A percentile compares a stretch with the other conserved stretches of the same genome.
Conservation (phyloP, 805 yeast genomes). For the Ogataea henricii region DNA sequence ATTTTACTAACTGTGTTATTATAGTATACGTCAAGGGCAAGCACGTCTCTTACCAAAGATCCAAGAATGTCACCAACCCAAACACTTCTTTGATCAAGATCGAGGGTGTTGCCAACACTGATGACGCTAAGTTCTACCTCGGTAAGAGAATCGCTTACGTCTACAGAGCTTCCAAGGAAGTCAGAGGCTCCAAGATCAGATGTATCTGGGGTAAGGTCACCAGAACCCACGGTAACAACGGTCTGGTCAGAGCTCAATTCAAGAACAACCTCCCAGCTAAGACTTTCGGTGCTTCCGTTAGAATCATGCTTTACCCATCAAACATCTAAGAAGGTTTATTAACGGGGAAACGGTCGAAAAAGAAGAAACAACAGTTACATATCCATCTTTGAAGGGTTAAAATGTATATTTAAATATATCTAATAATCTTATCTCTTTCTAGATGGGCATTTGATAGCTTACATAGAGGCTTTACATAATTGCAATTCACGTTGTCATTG, state of each 20-base stretch:
- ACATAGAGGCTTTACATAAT: background rate
- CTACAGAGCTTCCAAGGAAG: slow-evolving; percentile 97
- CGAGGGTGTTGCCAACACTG: slow-evolving; percentile 90
- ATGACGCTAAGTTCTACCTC: slow-evolving; percentile 98
- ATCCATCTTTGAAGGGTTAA: slow-evolving; percentile 13
- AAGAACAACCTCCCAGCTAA: slow-evolving; percentile 98
- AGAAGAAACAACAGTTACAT: slow-evolving; percentile 14
- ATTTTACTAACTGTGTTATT: slow-evolving; percentile 19
- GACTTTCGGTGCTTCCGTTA: slow-evolving; percentile 99
- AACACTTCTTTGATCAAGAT: slow-evolving; percentile 94
- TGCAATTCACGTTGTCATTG: slow-evolving; percentile 4
- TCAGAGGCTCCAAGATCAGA: slow-evolving; percentile 98
- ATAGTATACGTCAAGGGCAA: slow-evolving; percentile 99
- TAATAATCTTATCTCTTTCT: slow-evolving; percentile 12
- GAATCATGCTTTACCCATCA: slow-evolving; percentile 99
- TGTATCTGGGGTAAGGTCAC: slow-evolving; percentile 99
- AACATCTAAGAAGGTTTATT: slow-evolving; percentile 72
- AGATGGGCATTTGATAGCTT: slow-evolving; percentile 1
- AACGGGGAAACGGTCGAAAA: slow-evolving; percentile 13
- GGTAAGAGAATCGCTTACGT: slow-evolving; percentile 99
- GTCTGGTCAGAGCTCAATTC: slow-evolving; percentile 98
- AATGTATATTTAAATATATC: slow-evolving; percentile 12
- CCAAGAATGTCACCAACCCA: slow-evolving; percentile 98
- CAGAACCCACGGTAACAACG: slow-evolving; percentile 98
- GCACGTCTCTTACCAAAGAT: slow-evolving; percentile 99